A percentile compares a stretch with the other conserved stretches of the same genome.
Conservation (phyloP, 345 rosid genomes). For the Geranium brycei region DNA sequence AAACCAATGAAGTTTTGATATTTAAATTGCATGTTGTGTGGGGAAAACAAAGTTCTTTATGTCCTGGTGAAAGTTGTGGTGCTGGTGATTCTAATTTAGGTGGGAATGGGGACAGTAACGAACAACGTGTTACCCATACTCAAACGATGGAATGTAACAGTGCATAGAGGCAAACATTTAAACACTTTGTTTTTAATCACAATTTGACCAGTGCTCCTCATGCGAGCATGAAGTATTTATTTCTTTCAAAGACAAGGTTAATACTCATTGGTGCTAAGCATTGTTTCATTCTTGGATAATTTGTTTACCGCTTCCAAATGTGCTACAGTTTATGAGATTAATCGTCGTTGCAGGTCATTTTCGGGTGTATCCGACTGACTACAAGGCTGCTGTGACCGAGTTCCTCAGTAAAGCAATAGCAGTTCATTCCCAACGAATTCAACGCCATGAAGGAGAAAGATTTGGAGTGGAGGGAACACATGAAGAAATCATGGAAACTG, state of each 20-base stretch:
- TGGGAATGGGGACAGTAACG: neutral
- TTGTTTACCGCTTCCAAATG: neutral
- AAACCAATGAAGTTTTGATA: no score
- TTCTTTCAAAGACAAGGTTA: no score
- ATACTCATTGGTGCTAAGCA: neutral
- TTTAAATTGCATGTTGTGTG: neutral
- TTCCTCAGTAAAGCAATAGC: constrained; percentile 63
- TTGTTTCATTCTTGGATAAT: neutral
- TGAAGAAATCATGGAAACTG: constrained; percentile 36
- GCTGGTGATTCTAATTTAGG: neutral
- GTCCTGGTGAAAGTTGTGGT: neutral
- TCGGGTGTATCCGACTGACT: constrained; percentile 60
- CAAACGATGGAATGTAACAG: neutral
- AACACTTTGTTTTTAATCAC: no score
- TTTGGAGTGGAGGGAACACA: constrained; percentile 29
- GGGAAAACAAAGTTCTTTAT: no score
- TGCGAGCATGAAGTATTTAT: no score
- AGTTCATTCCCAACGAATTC: constrained; percentile 44
- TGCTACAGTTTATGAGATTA: neutral
- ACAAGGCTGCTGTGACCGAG: constrained; percentile 67
- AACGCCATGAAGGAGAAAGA: constrained; percentile 32
- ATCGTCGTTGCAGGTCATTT: constrained; percentile 50
- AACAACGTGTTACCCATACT: neutral
- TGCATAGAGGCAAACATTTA: no score
- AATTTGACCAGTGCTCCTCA: no score